Conservation (phyloP, 331 rosid genomes). For the Quercus tomentella region DNA sequence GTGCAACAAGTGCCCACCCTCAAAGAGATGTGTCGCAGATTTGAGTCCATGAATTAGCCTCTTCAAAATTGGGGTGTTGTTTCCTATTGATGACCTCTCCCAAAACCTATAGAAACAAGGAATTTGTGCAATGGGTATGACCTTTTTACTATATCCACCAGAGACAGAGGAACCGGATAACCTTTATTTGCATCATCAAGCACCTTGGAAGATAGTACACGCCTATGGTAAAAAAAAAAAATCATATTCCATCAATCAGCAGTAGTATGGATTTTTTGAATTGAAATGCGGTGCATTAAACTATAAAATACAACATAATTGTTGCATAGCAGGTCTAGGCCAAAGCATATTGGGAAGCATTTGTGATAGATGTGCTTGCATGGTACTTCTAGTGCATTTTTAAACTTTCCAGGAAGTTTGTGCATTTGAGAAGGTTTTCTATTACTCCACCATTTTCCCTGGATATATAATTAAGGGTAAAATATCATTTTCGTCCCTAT, state of each 20-base stretch:
- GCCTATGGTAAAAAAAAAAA: background rate
- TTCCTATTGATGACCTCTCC: no score
- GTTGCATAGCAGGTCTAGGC: background rate
- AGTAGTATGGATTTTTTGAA: background rate
- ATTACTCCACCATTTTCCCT: background rate
- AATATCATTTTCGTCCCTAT: no score
- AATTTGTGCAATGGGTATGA: no score
- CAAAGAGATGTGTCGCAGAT: no score
- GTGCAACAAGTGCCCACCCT: no score
- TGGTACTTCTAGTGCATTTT: background rate
- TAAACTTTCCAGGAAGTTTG: background rate
- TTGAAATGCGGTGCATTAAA: background rate
- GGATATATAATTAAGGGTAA: no score
- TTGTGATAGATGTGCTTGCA: background rate
- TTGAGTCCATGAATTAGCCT: no score
- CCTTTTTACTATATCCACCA: background rate
- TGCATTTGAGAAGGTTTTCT: background rate
- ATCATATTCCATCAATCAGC: background rate
- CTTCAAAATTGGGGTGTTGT: no score
- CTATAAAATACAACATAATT: no score
- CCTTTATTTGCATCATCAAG: background rate
- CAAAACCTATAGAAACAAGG: no score
- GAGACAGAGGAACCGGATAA: background rate
- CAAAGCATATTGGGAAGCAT: background rate
- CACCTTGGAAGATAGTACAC: background rate